These are phyloP conservation scores for Lasiosphaeria hispida DNA, from an alignment of 495 filamentous ascomycete genomes.

Conservation along the genomic window DNA sequence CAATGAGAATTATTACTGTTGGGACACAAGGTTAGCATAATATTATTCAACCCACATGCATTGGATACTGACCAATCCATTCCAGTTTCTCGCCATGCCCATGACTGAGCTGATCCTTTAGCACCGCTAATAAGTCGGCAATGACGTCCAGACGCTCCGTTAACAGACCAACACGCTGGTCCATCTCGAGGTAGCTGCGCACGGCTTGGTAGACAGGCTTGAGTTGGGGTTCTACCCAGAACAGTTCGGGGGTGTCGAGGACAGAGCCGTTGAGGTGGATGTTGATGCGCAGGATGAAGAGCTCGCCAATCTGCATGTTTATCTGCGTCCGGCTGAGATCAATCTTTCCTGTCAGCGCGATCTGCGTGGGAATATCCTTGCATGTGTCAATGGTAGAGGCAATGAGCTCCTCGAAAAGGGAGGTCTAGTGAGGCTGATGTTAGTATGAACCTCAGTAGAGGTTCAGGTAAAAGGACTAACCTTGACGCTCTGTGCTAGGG, in stretches of 20 bases:
- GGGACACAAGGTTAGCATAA: background rate
- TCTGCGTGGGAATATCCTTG: conserved; percentile 83
- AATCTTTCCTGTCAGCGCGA: conserved; percentile 87
- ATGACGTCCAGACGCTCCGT: conserved; percentile 92
- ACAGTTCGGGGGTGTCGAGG: conserved; percentile 94
- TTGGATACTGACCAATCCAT: conserved; percentile 74
- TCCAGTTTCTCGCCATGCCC: conserved; percentile 94
- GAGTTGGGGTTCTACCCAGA: conserved; percentile 96
- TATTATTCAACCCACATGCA: conserved; percentile 5
- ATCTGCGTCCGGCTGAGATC: conserved; percentile 79
- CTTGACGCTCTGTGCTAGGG: conserved; percentile 90
- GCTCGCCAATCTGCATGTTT: conserved; percentile 97
- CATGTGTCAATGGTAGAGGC: conserved; percentile 87
- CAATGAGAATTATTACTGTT: conserved; percentile 88
- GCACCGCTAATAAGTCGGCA: conserved; percentile 85
- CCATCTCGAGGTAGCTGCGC: conserved; percentile 94
- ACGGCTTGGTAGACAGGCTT: conserved; percentile 95
- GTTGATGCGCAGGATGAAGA: conserved; percentile 95
- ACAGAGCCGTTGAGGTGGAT: conserved; percentile 97
- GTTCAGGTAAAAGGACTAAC: conserved; percentile 35
- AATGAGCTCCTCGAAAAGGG: conserved; percentile 93
- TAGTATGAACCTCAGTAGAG: conserved; percentile 7
- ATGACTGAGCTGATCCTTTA: conserved; percentile 94
- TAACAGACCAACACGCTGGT: conserved; percentile 85
- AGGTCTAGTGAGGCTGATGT: conserved; percentile 59